A percentile compares a stretch with the other conserved stretches of the same genome.
Evolutionary conservation across 2,329 filamentous ascomycete genomes (phyloP).

Genomic region (Nigrospora osmanthi): DNA sequence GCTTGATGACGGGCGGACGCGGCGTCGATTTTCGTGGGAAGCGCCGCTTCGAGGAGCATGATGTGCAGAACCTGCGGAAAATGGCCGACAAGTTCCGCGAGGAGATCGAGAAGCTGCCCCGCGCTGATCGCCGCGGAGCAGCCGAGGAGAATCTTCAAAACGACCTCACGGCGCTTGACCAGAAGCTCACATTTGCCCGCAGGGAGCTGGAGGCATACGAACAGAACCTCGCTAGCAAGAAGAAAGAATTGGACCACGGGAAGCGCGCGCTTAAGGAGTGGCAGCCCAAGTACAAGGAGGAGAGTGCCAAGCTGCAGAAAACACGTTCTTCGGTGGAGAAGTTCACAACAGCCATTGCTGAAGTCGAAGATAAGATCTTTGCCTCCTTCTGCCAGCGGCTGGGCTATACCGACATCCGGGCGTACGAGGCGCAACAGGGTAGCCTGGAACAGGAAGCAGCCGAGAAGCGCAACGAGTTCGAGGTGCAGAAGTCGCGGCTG

Average conservation of each 20-base stretch:
- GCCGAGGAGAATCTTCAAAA: constrained; percentile 77
- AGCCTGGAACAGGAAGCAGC: constrained; percentile 84
- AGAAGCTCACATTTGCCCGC: constrained; percentile 62
- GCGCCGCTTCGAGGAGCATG: constrained; percentile 81
- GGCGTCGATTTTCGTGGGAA: constrained; percentile 68
- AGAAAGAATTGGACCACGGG: constrained; percentile 69
- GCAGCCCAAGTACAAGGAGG: constrained; percentile 69
- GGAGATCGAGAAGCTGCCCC: constrained; percentile 74
- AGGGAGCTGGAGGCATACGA: constrained; percentile 73
- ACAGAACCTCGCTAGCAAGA: constrained; percentile 78
- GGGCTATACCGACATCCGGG: constrained; percentile 81
- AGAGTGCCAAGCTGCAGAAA: constrained; percentile 58
- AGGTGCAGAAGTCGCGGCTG: constrained; percentile 72
- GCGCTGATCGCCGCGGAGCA: constrained; percentile 63
- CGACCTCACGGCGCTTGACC: constrained; percentile 72
- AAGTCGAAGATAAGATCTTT: constrained; percentile 86
- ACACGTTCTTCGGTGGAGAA: constrained; percentile 41
- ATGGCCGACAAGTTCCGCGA: constrained; percentile 67
- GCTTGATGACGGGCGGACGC: constrained; percentile 92
- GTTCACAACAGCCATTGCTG: constrained; percentile 57
- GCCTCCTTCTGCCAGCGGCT: constrained; percentile 76
- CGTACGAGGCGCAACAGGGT: constrained; percentile 90
- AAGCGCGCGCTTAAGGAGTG: constrained; percentile 67
- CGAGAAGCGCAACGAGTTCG: constrained; percentile 80
- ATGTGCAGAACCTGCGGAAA: constrained; percentile 77